Evolutionary conservation across 148 eudicot species (phyloP), one percentile per base, ranked within the genome.

Genomic region (Salicornia ramosissima): DNA sequence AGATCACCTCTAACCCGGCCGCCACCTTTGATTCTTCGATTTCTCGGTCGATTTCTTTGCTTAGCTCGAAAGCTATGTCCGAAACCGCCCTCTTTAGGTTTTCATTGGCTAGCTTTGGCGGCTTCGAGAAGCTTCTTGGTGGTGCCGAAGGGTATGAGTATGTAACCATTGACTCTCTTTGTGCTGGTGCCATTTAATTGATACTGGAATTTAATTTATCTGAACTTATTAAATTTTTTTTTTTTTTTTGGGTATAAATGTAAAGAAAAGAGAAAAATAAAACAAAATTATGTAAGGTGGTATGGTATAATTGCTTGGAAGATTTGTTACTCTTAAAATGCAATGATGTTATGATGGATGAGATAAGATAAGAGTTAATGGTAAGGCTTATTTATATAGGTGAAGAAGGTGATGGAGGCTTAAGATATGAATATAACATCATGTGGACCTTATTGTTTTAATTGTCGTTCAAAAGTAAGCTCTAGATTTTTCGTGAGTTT

Each of bases 181-280:
- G 87, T 31, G 90, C 86, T 33, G 96, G 92, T 75, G 96, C 92
- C 96, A 90, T n/a, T n/a, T n/a, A n/a, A n/a, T n/a, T n/a, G n/a
- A n/a, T n/a, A n/a, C n/a, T n/a, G n/a, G n/a, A n/a, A n/a, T n/a
- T n/a, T n/a, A n/a, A n/a, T n/a, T n/a, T n/a, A n/a, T n/a, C n/a
- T n/a, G n/a, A n/a, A n/a, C n/a, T n/a, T n/a, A n/a, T n/a, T n/a
- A n/a, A n/a, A n/a, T n/a, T n/a, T n/a, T n/a, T n/a, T n/a, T n/a
- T n/a, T n/a, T n/a, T n/a, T n/a, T n/a, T n/a, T n/a, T n/a, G n/a
- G n/a, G n/a, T n/a, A n/a, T n/a, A n/a, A n/a, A n/a, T n/a, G n/a
- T n/a, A n/a, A n/a, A n/a, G n/a, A n/a, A n/a, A n/a, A n/a, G n/a
- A n/a, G n/a, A n/a, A n/a, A n/a, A n/a, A n/a, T n/a, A n/a, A n/a